Evolutionary conservation across 1,139 yeast genomes (phyloP).

Genomic region (Saccharomyces pastorianus): DNA sequence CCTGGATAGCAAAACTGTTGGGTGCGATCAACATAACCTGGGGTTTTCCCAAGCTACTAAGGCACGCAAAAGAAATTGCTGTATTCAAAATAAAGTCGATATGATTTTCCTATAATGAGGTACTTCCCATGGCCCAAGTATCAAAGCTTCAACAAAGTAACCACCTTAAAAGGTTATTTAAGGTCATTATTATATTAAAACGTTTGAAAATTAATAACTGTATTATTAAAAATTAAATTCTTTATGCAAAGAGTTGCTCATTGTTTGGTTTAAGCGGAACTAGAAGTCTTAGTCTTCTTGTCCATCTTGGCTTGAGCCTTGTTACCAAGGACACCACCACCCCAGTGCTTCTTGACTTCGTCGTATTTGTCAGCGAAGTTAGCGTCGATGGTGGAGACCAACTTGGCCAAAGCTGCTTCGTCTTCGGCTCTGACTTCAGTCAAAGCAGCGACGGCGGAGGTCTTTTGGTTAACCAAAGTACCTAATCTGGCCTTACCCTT

Average conservation of each 20-base stretch:
- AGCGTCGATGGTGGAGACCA: slow-evolving; percentile 84
- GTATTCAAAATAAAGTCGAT: slow-evolving; percentile 22
- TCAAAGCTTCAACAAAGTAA: slow-evolving; percentile 1
- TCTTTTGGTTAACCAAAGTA: slow-evolving; percentile 93
- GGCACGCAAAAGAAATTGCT: background rate
- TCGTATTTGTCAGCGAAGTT: slow-evolving; percentile 91
- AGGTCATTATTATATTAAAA: background rate
- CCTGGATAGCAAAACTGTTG: background rate
- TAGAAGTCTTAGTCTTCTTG: slow-evolving; percentile 46
- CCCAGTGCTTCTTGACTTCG: slow-evolving; percentile 97
- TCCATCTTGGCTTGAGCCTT: slow-evolving; percentile 74
- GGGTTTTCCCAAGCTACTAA: slow-evolving; percentile 30
- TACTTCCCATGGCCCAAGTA: background rate
- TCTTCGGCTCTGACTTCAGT: slow-evolving; percentile 43
- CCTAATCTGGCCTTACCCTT: slow-evolving; percentile 99
- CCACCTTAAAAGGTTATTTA: slow-evolving; percentile 1
- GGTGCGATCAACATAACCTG: background rate
- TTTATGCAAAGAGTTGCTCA: slow-evolving; percentile 33
- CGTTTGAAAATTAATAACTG: slow-evolving; percentile 17
- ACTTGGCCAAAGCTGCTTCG: slow-evolving; percentile 82
- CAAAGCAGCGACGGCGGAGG: slow-evolving; percentile 92
- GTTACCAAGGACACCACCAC: slow-evolving; percentile 97
- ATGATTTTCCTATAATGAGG: background rate
- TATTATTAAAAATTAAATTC: background rate
- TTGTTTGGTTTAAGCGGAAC: slow-evolving; percentile 20